phyloP scores from a whole-genome alignment of 2,329 filamentous ascomycete genomes.

The Scleromitrula shiraiana region DNA sequence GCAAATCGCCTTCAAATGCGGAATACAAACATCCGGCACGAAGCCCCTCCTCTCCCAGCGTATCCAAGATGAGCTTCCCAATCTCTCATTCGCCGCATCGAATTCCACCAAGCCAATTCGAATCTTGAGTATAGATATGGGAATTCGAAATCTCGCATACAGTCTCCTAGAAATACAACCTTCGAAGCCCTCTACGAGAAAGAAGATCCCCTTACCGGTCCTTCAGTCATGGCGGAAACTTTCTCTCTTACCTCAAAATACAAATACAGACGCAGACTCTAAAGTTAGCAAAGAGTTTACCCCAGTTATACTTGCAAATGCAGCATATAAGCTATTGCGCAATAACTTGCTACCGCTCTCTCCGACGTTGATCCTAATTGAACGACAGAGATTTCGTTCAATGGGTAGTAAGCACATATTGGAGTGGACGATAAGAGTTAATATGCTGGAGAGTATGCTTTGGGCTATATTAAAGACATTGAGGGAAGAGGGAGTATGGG shows the following conservation, averaged over 20 bases:
- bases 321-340: conserved; percentile 46
- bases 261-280: not conserved
- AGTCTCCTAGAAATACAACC: conserved; percentile 45
- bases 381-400: conserved; percentile 53
- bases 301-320: conserved; percentile 43
- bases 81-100: not conserved
- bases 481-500: conserved; percentile 35
- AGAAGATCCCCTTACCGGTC: not conserved
- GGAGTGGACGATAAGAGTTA: conserved; percentile 79
- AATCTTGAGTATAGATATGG: conserved; percentile 76
- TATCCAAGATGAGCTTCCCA: conserved; percentile 35
- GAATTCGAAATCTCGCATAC: conserved; percentile 72
- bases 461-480: conserved; percentile 60
- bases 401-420: conserved; percentile 56
- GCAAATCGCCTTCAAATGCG: conserved; percentile 51
- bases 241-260: conserved; percentile 14
- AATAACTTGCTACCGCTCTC: conserved; percentile 39
- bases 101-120: conserved; percentile 28
- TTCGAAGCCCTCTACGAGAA: not conserved
- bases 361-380: conserved; percentile 65
- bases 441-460: conserved; percentile 74
- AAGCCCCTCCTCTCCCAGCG: conserved; percentile 48
- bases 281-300: conserved; percentile 38
- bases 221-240: conserved; percentile 10
- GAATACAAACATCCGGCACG: conserved; percentile 49